Evolutionary conservation across 768 basidiomycete species (phyloP).

Genomic region (Russula sp.): DNA sequence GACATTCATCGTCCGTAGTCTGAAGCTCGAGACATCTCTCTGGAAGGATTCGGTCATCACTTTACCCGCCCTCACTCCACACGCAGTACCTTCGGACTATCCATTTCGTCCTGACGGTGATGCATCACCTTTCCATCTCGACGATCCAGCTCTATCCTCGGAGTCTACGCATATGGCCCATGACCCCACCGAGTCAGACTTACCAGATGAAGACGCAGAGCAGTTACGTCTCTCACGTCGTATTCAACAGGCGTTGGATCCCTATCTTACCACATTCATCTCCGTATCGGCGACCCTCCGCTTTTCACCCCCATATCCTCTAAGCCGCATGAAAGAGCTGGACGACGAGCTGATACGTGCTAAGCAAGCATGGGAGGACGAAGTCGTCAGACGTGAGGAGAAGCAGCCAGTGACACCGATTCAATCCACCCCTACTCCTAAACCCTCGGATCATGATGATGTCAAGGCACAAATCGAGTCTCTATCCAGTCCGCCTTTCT

Average conservation of each 20-base stretch:
- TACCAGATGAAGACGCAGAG: constrained; percentile 69
- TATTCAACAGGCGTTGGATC: constrained; percentile 76
- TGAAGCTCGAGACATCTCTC: constrained; percentile 90
- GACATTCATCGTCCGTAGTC: constrained; percentile 85
- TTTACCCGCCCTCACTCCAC: constrained; percentile 55
- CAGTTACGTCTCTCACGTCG: constrained; percentile 63
- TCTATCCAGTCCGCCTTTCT: constrained; percentile 34
- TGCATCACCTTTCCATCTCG: background rate
- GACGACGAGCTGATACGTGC: constrained; percentile 69
- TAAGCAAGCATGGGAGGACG: constrained; percentile 82
- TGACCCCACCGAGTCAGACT: constrained; percentile 25
- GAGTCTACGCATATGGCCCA: background rate
- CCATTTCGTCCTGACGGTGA: constrained; percentile 1
- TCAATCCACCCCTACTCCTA: constrained; percentile 14
- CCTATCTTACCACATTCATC: constrained; percentile 81
- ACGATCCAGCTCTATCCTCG: background rate
- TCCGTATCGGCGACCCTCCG: constrained; percentile 91
- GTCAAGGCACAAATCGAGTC: constrained; percentile 65
- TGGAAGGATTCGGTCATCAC: constrained; percentile 87
- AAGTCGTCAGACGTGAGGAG: constrained; percentile 73
- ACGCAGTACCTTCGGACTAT: constrained; percentile 52
- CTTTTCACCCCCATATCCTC: constrained; percentile 87
- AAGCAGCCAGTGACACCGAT: constrained; percentile 33
- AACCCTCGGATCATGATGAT: constrained; percentile 36
- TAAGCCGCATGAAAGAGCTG: constrained; percentile 81